These are phyloP conservation scores for Podospora pseudopauciseta DNA, from an alignment of 495 filamentous ascomycete genomes.

Conservation along the genomic window DNA sequence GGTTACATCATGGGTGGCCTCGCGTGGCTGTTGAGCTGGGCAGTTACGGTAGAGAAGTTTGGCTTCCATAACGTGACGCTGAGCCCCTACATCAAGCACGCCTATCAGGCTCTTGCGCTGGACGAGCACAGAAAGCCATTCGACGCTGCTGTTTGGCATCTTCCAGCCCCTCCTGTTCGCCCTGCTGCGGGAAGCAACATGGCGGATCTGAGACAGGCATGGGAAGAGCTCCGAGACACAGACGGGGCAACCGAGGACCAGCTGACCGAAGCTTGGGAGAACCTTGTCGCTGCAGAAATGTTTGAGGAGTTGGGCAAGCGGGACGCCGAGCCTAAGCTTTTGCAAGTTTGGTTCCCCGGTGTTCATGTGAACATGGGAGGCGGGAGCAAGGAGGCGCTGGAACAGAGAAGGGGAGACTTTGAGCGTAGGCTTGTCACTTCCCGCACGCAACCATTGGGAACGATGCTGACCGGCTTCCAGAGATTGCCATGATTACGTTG, in stretches of 20 bases:
- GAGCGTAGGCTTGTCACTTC: not conserved
- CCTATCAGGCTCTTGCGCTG: conserved; percentile 13
- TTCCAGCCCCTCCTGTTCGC: conserved; percentile 8
- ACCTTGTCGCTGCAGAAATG: conserved; percentile 17
- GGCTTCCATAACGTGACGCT: conserved; percentile 14
- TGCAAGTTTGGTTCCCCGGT: conserved; percentile 70
- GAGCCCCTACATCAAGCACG: conserved; percentile 31
- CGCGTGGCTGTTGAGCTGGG: conserved; percentile 19
- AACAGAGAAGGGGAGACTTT: conserved; percentile 6
- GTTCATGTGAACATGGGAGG: conserved; percentile 64
- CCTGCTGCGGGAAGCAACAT: not conserved
- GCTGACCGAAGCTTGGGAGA: conserved; percentile 8
- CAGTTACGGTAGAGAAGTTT: conserved; percentile 16
- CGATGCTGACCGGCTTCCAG: not conserved
- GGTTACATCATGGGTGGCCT: not conserved
- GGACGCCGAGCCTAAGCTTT: conserved; percentile 37
- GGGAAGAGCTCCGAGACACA: conserved; percentile 9
- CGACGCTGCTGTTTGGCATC: conserved; percentile 22
- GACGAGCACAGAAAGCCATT: conserved; percentile 17
- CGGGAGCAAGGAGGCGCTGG: conserved; percentile 37
- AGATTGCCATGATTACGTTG: conserved; percentile 51
- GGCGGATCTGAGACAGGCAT: conserved; percentile 4
- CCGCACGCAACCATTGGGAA: not conserved
- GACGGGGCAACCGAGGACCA: conserved; percentile 5
- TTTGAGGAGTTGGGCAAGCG: conserved; percentile 15